Evolutionary conservation across 2,329 filamentous ascomycete species (phyloP), one percentile per base, ranked within the genome.

Genomic region (Exophiala dermatitidis): DNA sequence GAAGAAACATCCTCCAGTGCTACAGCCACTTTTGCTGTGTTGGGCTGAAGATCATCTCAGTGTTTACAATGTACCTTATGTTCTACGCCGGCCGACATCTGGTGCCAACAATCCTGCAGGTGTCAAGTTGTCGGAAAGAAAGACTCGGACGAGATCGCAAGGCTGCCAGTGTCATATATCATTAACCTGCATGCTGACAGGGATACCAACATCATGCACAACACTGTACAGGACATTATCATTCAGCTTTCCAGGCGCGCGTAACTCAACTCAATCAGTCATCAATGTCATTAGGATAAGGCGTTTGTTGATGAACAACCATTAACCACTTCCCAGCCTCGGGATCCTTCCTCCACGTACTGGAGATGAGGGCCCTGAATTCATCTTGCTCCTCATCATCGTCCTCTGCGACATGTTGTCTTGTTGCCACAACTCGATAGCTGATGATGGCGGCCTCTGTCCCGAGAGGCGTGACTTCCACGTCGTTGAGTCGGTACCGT

Each of bases 291-390:
- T 54, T 44, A 5, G 53, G 47, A 52, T 61, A 63, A 5, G 60
- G 60, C 10, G 62, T 63, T 44, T 63, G 62, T 36, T 63, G 62
- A 19, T 63, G 60, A 29, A 62, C 48, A 52, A 52, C 58, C 53
- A 62, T 54, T 37, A 61, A 45, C 47, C 57, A 63, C 12, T 52
- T 56, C 5, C 58, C 61, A 26, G 56, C 50, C 36, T 59, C 57
- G 9, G 56, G 49, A 51, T 62, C 60, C 36, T 58, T 61, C 41
- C 55, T 50, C 61, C 61, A 63, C 3, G 55, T 54, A 31, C 56
- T 62, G 12, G 59, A 59, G 28, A 62, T 52, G 51, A 63, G 51
- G 33, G 61, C 61, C 33, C 53, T 48, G 46, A 63, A 62, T 38
- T 55, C 53, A 33, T 58, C 55, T 19, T 60, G 57, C 41, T 60